A percentile compares a stretch with the other conserved stretches of the same genome.
phyloP scores from a whole-genome alignment of 164 flowering plant species.

The Chimonanthus praecox region DNA sequence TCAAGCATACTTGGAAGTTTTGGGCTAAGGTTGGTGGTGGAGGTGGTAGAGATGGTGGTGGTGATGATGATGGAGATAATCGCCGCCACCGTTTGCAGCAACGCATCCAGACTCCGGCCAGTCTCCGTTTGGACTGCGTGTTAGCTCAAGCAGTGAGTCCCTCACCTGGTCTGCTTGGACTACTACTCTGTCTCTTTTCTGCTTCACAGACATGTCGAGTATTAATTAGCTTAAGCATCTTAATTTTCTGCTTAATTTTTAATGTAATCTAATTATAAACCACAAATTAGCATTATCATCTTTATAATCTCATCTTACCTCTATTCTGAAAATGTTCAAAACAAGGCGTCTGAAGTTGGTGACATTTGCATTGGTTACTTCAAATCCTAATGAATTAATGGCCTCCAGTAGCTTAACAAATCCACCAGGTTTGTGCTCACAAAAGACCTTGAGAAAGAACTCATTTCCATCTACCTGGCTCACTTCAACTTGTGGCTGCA shows the following conservation, averaged over 20 bases:
- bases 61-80: constrained; percentile 19
- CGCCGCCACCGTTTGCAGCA: constrained; percentile 13
- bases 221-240: background rate
- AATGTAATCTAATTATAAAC: background rate
- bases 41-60: constrained; percentile 15
- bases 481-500: constrained; percentile 80
- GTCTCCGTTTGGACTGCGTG: constrained; percentile 37
- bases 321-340: constrained; percentile 63
- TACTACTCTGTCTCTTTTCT: constrained; percentile 69
- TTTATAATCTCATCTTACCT: constrained; percentile 33
- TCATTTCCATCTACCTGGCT: constrained; percentile 57
- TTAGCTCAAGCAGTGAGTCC: constrained; percentile 72
- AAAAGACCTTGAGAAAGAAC: constrained; percentile 66
- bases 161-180: constrained; percentile 71
- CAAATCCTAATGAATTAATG: constrained; percentile 64
- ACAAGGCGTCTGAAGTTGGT: constrained; percentile 61
- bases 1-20: no score
- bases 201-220: constrained; percentile 4
- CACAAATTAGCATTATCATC: background rate
- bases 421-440: constrained; percentile 77
- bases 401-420: constrained; percentile 84
- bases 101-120: constrained; percentile 28
- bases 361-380: constrained; percentile 68
- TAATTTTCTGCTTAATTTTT: background rate
- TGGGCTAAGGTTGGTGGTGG: constrained; percentile 5